These are phyloP conservation scores for Scenedesmus sp. DNA, from an alignment of 163 green algal species.

Conservation along the genomic window DNA sequence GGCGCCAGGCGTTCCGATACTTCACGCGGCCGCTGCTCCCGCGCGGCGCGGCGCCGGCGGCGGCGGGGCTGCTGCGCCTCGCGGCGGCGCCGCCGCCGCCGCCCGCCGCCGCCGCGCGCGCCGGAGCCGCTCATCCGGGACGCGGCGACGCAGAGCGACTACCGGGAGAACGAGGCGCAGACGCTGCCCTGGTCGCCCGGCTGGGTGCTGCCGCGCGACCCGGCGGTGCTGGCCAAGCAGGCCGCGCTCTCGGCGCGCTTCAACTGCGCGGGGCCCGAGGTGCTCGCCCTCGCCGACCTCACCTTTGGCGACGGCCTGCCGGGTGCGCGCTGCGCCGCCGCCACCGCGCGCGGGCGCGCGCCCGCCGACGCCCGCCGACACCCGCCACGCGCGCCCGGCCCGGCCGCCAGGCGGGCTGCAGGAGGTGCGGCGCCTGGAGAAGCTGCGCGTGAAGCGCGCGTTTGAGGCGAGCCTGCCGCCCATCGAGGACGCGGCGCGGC, in stretches of 20 bases:
- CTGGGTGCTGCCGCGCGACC: slow-evolving; percentile 60
- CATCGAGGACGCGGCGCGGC: slow-evolving; percentile 61
- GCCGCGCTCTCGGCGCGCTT: slow-evolving; percentile 52
- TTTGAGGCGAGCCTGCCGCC: slow-evolving; percentile 83
- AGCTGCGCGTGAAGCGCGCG: slow-evolving; percentile 73
- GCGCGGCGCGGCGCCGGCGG: slow-evolving; percentile 1
- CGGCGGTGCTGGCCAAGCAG: slow-evolving; percentile 61
- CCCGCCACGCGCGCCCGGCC: too few species aligned
- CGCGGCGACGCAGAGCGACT: slow-evolving; percentile 79
- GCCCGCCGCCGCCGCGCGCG: neutral
- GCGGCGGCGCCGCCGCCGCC: neutral
- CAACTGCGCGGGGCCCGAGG: slow-evolving; percentile 67
- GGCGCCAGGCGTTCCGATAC: slow-evolving; percentile 63
- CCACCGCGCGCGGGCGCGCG: too few species aligned
- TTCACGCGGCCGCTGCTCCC: slow-evolving; percentile 49
- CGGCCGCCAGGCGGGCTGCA: slow-evolving; percentile 40
- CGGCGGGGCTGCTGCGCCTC: slow-evolving; percentile 15
- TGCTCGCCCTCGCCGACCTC: slow-evolving; percentile 68
- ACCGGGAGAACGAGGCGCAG: slow-evolving; percentile 80
- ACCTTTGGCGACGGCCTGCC: slow-evolving; percentile 69
- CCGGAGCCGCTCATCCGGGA: slow-evolving; percentile 55
- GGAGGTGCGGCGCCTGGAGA: slow-evolving; percentile 74
- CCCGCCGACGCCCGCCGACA: too few species aligned
- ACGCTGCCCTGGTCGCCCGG: slow-evolving; percentile 75
- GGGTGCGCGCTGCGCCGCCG: neutral